These are phyloP conservation scores for Asterella californica DNA, from an alignment of 225 moss, liverwort and hornwort genomes.

Conservation along the genomic window DNA sequence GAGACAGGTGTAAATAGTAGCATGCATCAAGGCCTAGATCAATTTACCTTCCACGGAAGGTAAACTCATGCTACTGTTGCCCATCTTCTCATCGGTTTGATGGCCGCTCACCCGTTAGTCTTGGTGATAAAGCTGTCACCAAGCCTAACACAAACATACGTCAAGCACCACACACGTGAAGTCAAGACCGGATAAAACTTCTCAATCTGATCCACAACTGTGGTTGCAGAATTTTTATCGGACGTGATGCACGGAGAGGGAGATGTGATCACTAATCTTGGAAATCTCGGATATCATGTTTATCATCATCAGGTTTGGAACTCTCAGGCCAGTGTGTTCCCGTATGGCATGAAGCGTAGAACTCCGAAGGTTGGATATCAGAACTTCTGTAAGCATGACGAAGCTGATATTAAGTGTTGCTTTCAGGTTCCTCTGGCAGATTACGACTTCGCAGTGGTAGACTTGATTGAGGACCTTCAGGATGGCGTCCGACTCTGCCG, in stretches of 20 bases:
- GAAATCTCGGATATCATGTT: constrained; percentile 72
- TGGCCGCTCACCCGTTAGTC: not conserved
- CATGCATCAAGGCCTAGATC: not conserved
- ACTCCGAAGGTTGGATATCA: not conserved
- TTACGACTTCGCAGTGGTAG: constrained; percentile 62
- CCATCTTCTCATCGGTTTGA: not conserved
- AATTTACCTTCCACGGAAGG: not conserved
- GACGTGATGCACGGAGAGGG: constrained; percentile 80
- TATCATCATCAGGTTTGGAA: constrained; percentile 65
- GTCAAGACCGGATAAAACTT: not conserved
- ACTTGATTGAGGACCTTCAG: constrained; percentile 69
- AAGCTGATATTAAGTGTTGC: constrained; percentile 2
- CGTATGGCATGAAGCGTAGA: not conserved
- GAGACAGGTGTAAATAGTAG: not conserved
- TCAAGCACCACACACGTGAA: not conserved
- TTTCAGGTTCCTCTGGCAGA: constrained; percentile 62
- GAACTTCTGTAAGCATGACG: not conserved
- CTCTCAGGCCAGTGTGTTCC: not conserved
- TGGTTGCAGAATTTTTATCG: constrained; percentile 57
- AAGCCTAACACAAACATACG: not conserved
- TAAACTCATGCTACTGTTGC: not conserved
- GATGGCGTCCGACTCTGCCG: constrained; percentile 83
- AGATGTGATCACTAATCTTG: constrained; percentile 65
- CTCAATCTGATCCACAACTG: not conserved
- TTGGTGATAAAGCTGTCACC: not conserved